A percentile compares a stretch with the other conserved stretches of the same genome.
Evolutionary conservation across 2,329 filamentous ascomycete genomes (phyloP).

Genomic region (Diatrype stigma): DNA sequence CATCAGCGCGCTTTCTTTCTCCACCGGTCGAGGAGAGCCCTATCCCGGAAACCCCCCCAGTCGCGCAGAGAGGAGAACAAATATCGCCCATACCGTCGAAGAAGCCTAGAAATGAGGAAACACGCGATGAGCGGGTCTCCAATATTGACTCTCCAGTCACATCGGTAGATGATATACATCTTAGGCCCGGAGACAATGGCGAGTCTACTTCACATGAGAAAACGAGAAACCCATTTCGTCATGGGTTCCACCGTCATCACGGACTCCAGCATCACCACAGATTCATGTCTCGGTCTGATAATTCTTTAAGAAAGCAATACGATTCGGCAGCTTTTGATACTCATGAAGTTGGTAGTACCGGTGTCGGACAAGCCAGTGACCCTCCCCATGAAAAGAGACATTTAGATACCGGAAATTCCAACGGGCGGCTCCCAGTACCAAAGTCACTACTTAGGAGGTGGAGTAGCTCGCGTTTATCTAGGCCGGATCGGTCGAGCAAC

Average conservation of each 20-base stretch:
- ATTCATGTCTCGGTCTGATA: not conserved
- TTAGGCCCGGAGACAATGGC: not conserved
- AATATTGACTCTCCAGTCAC: not conserved
- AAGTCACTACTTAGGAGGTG: not conserved
- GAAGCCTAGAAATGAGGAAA: not conserved
- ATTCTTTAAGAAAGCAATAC: not conserved
- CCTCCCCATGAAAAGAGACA: not conserved
- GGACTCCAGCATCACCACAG: not conserved
- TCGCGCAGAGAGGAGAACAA: not conserved
- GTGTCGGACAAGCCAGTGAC: not conserved
- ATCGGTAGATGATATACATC: not conserved
- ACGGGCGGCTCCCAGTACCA: not conserved
- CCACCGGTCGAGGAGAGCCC: conserved; percentile 28
- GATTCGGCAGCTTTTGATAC: not conserved
- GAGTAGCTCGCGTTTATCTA: not conserved
- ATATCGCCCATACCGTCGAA: not conserved
- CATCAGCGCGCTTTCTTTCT: conserved; percentile 19
- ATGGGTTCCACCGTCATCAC: not conserved
- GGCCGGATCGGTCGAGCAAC: not conserved
- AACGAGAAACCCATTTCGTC: not conserved
- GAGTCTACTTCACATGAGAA: not conserved
- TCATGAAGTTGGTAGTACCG: not conserved
- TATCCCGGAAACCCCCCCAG: conserved; percentile 1
- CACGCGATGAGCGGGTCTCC: not conserved
- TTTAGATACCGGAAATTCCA: not conserved